Percentiles rank a stretch among this genome's conserved stretches.
These are phyloP conservation scores for Candida railenensis DNA, from an alignment of 805 yeast genomes.

Conservation along the genomic window DNA sequence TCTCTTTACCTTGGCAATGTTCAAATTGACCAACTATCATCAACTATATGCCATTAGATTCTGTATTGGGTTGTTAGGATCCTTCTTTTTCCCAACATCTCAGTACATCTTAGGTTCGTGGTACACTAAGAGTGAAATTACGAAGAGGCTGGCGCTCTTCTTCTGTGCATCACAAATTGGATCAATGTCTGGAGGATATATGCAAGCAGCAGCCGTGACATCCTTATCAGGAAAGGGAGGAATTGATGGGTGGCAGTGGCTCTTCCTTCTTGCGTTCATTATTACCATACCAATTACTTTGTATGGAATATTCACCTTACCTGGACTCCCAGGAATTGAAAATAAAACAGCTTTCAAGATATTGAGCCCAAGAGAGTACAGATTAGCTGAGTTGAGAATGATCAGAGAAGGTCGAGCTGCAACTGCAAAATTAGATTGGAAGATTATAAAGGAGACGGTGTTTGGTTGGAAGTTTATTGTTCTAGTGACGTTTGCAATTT, in stretches of 20 bases:
- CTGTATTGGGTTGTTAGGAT: slow-evolving; percentile 23
- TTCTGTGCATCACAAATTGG: slow-evolving; percentile 31
- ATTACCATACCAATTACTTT: slow-evolving; percentile 42
- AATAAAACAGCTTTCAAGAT: slow-evolving; percentile 3
- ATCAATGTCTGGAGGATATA: slow-evolving; percentile 24
- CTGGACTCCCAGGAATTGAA: slow-evolving; percentile 2
- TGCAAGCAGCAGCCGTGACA: slow-evolving; percentile 46
- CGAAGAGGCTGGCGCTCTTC: slow-evolving; percentile 21
- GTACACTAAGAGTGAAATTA: slow-evolving; percentile 22
- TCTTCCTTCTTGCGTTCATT: slow-evolving; percentile 41
- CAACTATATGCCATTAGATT: slow-evolving; percentile 24
- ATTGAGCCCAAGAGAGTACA: slow-evolving; percentile 5
- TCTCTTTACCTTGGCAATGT: slow-evolving; percentile 19
- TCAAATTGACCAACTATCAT: slow-evolving; percentile 13
- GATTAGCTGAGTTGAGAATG: slow-evolving; percentile 12
- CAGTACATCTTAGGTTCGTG: slow-evolving; percentile 24
- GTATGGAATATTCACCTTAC: slow-evolving; percentile 11
- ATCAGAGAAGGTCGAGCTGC: slow-evolving; percentile 13
- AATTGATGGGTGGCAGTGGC: slow-evolving; percentile 22
- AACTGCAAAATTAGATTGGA: slow-evolving; percentile 13
- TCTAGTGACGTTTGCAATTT: slow-evolving; percentile 27
- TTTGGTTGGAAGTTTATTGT: slow-evolving; percentile 23
- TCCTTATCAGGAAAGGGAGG: slow-evolving; percentile 42
- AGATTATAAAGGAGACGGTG: slow-evolving; percentile 9
- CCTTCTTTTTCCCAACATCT: slow-evolving; percentile 23